Evolutionary conservation across 768 basidiomycete species (phyloP), one percentile per base, ranked within the genome.

Genomic region (Psilocybe cubensis): DNA sequence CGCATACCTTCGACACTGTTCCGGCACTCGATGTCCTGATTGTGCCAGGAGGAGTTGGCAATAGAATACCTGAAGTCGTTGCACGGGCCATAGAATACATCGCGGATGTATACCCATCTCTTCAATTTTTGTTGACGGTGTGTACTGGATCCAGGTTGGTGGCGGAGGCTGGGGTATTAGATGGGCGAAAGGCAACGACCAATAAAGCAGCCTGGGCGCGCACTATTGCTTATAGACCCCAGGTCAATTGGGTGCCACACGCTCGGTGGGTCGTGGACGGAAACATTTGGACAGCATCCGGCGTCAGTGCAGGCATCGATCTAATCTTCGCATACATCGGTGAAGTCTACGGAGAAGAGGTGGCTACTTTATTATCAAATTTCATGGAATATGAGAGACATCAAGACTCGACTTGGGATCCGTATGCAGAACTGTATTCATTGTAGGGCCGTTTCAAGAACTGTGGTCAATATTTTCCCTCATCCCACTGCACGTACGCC

Each of bases 181-280:
- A 80, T 41, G 76, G 77, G 21, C 69, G 66, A 44, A 66, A 68
- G 9, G 80, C 79, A 10, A 83, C 80, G 3, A 77, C 79, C 23
- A 80, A 80, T 58, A 81, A 83, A 65, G 60, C 62, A 1, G 54
- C 52, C 11, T 80, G 70, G 66, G 63, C 55, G 8, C 49, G 58
- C 42, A 65, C 66, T 4, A 67, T 65, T 11, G 66, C 57, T 31
- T 25, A 59, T n/a, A 58, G 68, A 6, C 66, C 70, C 2, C 66
- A 74, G 45, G 77, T 80, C 4, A 58, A 72, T 3, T 82, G 81
- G 79, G 69, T 80, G 24, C 52, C 74, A 0, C 72, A 71, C 31
- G 81, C 80, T 6, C 69, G 80, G 12, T 83, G 79, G 80, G 78
- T 81, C 0, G 74, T 73, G 1, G 76, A 79, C 62, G 79, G 75